These are phyloP conservation scores for Cutaneotrichosporon sp. DNA, from an alignment of 1,284 basidiomycete genomes.

Conservation along the genomic window DNA sequence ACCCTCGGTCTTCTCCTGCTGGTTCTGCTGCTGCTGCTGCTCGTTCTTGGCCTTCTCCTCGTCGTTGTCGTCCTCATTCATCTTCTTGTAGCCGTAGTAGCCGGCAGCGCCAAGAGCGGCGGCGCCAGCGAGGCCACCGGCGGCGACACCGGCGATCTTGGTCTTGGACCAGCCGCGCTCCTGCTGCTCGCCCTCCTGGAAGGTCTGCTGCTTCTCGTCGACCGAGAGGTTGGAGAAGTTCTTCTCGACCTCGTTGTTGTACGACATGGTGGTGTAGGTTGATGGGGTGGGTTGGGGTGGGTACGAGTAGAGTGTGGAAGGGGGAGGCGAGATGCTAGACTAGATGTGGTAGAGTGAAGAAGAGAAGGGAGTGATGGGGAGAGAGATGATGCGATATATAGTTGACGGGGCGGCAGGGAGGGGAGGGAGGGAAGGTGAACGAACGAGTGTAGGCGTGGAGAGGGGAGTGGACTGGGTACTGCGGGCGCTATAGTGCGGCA, in stretches of 20 bases:
- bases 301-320: not conserved
- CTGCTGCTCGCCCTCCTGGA: not conserved
- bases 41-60: slow-evolving; percentile 11
- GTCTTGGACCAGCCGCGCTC: slow-evolving; percentile 20
- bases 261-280: slow-evolving; percentile 2
- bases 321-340: not conserved
- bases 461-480: not conserved
- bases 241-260: not conserved
- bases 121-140: slow-evolving; percentile 8
- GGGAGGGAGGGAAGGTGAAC: not conserved
- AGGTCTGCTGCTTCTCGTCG: slow-evolving; percentile 6
- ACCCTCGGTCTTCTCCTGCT: not conserved
- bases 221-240: slow-evolving; percentile 5
- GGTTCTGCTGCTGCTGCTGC: not conserved
- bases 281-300: not conserved
- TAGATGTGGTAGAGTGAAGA: not conserved
- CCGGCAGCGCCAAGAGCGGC: slow-evolving; percentile 10
- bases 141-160: slow-evolving; percentile 15
- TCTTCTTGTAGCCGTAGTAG: slow-evolving; percentile 14
- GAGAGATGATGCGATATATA: not conserved
- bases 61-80: slow-evolving; percentile 8
- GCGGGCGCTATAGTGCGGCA: too few relatives aligned
- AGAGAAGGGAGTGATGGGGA: not conserved
- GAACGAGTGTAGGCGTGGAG: not conserved
- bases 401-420: not conserved